A percentile compares a stretch with the other conserved stretches of the same genome.
Conservation (phyloP, 1,284 basidiomycete species). For the Ustilago hordei region DNA sequence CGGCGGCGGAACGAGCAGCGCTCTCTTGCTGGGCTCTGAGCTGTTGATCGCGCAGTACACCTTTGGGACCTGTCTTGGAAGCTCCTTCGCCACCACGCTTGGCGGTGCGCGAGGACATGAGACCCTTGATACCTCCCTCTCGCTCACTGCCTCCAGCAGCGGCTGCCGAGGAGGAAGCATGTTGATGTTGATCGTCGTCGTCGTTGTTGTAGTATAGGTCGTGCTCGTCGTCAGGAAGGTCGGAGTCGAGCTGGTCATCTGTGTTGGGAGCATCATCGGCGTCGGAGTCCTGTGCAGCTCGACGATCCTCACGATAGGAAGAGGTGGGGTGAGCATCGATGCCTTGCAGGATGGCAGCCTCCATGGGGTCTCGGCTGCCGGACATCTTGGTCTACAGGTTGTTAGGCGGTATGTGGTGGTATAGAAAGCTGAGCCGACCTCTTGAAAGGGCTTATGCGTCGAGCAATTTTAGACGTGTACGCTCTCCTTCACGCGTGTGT, state of each 20-base stretch:
- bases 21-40: slow-evolving; percentile 28
- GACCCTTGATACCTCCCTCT: slow-evolving; percentile 13
- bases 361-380: slow-evolving; percentile 36
- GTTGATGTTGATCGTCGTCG: slow-evolving; percentile 13
- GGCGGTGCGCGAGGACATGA: slow-evolving; percentile 18
- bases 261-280: slow-evolving; percentile 38
- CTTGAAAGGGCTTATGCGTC: not conserved
- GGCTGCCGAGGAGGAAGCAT: not conserved
- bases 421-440: not conserved
- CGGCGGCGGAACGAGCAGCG: slow-evolving; percentile 14
- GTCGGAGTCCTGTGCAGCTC: slow-evolving; percentile 16
- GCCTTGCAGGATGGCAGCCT: slow-evolving; percentile 50
- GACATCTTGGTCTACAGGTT: slow-evolving; percentile 24
- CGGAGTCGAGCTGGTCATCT: slow-evolving; percentile 57
- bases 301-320: slow-evolving; percentile 35
- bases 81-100: slow-evolving; percentile 37
- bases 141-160: not conserved
- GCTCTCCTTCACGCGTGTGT: not conserved
- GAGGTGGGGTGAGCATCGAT: slow-evolving; percentile 32
- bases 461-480: not conserved
- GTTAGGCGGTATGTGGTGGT: not conserved
- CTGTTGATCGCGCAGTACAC: slow-evolving; percentile 53
- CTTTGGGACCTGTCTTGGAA: slow-evolving; percentile 59
- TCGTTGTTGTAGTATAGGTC: slow-evolving; percentile 27
- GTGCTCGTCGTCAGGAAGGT: slow-evolving; percentile 36